phyloP scores from a whole-genome alignment of 768 basidiomycete genomes.

The Podaxis sp. region DNA sequence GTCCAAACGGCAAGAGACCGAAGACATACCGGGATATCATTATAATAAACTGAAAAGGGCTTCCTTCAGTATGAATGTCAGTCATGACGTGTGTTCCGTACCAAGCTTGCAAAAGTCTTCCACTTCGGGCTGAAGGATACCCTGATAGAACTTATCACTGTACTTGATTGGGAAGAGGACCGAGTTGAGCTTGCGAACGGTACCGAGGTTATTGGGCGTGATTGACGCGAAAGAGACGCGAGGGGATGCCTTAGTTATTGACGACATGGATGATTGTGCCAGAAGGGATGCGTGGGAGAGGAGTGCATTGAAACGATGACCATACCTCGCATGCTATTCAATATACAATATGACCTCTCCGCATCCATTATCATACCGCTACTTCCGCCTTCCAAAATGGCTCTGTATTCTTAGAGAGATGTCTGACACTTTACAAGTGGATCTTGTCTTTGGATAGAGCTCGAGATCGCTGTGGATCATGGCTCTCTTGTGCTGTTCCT shows the following conservation, averaged over 20 bases:
- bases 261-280: slow-evolving; percentile 10
- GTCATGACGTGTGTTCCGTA: slow-evolving; percentile 35
- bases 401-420: neutral
- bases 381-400: neutral
- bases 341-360: neutral
- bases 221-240: slow-evolving; percentile 71
- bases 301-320: neutral
- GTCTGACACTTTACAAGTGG: neutral
- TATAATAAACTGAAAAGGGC: slow-evolving; percentile 70
- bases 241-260: slow-evolving; percentile 11
- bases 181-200: slow-evolving; percentile 62
- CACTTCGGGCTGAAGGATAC: slow-evolving; percentile 68
- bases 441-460: neutral
- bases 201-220: slow-evolving; percentile 81
- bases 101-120: slow-evolving; percentile 88
- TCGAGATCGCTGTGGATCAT: neutral
- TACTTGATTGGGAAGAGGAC: slow-evolving; percentile 90
- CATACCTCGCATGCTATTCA: neutral
- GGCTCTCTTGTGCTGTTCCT: neutral
- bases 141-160: slow-evolving; percentile 82
- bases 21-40: slow-evolving; percentile 69
- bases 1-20: slow-evolving; percentile 10
- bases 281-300: slow-evolving; percentile 11
- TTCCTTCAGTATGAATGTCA: slow-evolving; percentile 8
- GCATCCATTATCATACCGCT: neutral